Percentiles rank a stretch among this genome's conserved stretches.
Conservation (phyloP, 768 basidiomycete species). For the Phanerochaete sordida region DNA sequence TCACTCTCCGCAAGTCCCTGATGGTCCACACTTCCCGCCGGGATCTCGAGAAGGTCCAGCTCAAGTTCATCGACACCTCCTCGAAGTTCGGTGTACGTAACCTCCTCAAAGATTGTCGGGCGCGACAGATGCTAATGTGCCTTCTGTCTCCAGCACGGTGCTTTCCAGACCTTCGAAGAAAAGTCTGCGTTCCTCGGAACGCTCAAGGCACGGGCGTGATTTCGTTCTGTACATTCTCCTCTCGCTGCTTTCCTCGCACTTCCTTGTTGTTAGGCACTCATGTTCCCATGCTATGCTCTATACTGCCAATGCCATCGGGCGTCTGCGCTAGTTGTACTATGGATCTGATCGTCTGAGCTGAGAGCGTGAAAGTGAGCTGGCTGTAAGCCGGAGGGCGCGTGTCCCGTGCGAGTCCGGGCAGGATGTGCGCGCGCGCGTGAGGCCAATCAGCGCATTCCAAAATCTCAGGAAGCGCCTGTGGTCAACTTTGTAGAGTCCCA, state of each 20-base stretch:
- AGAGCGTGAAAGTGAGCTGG: too few relatives aligned
- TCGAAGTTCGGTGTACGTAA: conserved; percentile 90
- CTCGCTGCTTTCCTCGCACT: conserved; percentile 30
- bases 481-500: conserved; percentile 3
- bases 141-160: conserved; percentile 63
- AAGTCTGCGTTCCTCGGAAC: conserved; percentile 92
- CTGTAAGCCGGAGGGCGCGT: too few relatives aligned
- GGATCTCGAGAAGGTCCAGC: conserved; percentile 95
- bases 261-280: conserved; percentile 31
- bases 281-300: conserved; percentile 37
- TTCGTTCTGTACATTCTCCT: conserved; percentile 31
- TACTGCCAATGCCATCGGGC: conserved; percentile 29
- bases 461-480: background rate
- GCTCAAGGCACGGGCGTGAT: conserved; percentile 79
- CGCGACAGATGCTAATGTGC: background rate
- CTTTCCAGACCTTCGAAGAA: conserved; percentile 97
- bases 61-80: conserved; percentile 99
- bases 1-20: conserved; percentile 95
- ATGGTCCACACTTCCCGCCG: conserved; percentile 94
- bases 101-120: background rate
- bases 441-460: conserved; percentile 1
- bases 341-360: background rate
- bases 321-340: conserved; percentile 12
- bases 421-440: background rate
- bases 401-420: background rate